These are phyloP conservation scores for Coemansia aciculifera DNA, from an alignment of 192 early-diverging fungal genomes.

Conservation along the genomic window DNA sequence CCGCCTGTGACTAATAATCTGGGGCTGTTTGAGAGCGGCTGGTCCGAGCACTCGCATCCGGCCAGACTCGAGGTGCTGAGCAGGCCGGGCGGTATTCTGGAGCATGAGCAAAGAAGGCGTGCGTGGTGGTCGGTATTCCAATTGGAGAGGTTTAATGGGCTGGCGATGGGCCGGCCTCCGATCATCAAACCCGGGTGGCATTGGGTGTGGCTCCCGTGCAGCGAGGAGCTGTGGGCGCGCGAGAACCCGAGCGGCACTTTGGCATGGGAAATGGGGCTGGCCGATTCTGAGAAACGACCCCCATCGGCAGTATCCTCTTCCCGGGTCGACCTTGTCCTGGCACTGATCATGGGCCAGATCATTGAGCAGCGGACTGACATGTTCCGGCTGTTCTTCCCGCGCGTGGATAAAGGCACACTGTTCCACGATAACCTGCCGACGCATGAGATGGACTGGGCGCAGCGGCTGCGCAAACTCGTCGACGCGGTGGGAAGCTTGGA, in stretches of 20 bases:
- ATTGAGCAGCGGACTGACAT: slow-evolving; percentile 49
- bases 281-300: slow-evolving; percentile 28
- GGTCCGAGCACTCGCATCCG: slow-evolving; percentile 50
- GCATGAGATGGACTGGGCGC: slow-evolving; percentile 34
- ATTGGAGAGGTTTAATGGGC: slow-evolving; percentile 49
- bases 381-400: slow-evolving; percentile 54
- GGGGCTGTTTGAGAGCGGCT: slow-evolving; percentile 45
- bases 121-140: slow-evolving; percentile 54
- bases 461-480: slow-evolving; percentile 20
- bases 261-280: slow-evolving; percentile 49
- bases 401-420: slow-evolving; percentile 48
- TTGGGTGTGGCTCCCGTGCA: slow-evolving; percentile 56
- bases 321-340: slow-evolving; percentile 43
- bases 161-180: slow-evolving; percentile 53
- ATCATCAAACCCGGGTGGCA: slow-evolving; percentile 57
- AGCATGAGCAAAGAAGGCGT: slow-evolving; percentile 48
- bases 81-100: slow-evolving; percentile 40
- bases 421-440: slow-evolving; percentile 55
- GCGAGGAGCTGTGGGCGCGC: slow-evolving; percentile 42
- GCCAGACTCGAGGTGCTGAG: slow-evolving; percentile 46
- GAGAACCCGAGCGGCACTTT: slow-evolving; percentile 36
- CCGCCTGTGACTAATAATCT: slow-evolving; percentile 49
- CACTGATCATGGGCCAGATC: slow-evolving; percentile 52
- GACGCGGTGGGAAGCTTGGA: slow-evolving; percentile 29
- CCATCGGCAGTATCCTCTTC: slow-evolving; percentile 24